These are phyloP conservation scores for Dactylellina sp. DNA, from an alignment of 2,329 filamentous ascomycete species.

Conservation along the genomic window DNA sequence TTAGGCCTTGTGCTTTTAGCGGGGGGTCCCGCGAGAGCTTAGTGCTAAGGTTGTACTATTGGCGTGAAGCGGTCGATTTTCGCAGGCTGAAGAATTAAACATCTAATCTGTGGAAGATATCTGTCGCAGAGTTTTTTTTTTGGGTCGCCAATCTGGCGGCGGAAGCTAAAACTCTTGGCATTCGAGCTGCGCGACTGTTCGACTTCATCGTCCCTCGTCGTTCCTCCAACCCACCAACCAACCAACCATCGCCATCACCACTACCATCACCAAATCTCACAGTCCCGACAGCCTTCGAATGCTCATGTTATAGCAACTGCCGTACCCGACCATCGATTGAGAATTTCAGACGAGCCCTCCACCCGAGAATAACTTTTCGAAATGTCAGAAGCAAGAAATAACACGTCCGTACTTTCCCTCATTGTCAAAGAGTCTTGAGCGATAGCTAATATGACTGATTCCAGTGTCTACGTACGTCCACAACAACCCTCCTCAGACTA, in stretches of 20 bases:
- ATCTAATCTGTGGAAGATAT: neutral
- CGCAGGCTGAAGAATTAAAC: neutral
- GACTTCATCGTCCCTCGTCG: neutral
- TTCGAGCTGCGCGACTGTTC: slow-evolving; percentile 29
- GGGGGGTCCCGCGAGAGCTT: neutral
- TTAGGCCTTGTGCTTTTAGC: neutral
- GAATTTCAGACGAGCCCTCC: neutral
- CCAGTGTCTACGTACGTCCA: slow-evolving; percentile 57
- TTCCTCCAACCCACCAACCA: too few species aligned
- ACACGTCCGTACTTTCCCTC: slow-evolving; percentile 32
- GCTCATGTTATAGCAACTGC: slow-evolving; percentile 19
- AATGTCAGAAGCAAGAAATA: slow-evolving; percentile 50
- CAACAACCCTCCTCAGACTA: slow-evolving; percentile 1
- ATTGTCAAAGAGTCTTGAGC: neutral
- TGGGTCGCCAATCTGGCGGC: slow-evolving; percentile 25
- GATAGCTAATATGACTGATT: slow-evolving; percentile 34
- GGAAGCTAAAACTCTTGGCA: slow-evolving; percentile 52
- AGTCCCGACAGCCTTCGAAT: slow-evolving; percentile 14
- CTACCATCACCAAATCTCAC: slow-evolving; percentile 17
- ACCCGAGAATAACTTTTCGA: slow-evolving; percentile 1
- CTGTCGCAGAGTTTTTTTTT: slow-evolving; percentile 54
- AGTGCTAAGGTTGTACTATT: neutral
- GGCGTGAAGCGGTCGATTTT: slow-evolving; percentile 2
- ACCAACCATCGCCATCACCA: slow-evolving; percentile 9
- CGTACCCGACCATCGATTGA: neutral